Base-by-base conservation (phyloP, 805 yeast species). In the Huiozyma naganishii region DNA sequence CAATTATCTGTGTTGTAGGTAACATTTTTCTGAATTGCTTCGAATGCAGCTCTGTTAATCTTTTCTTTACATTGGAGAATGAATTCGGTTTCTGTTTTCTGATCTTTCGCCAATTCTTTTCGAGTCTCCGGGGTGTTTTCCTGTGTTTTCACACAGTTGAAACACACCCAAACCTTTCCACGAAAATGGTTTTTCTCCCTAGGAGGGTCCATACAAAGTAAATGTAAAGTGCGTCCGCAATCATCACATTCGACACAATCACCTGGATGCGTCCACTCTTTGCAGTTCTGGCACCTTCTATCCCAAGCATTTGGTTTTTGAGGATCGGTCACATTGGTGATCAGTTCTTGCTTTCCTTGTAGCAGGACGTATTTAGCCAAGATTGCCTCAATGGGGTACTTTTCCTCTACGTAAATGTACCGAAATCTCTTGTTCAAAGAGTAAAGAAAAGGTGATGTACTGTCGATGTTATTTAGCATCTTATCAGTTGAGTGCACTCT, bases 111-210 rank as follows among this genome's bases (percentile, higher is more conserved):
- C 27, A 27, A 27, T 11, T 23, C 29, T n/a, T 33, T 27, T 11
- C 6, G 28, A 11, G 34, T 13, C 12, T 40, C 42, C 8, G 42
- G 42, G 27, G 35, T 11, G n/a, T 63, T 59, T 47, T 79, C 82
- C 41, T 74, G 72, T 30, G 67, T 71, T 51, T 76, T 74, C n/a
- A 80, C 71, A 65, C 97, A 88, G 5, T 67, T 59, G 29, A 85
- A 89, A 67, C 97, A 88, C 27, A 86, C 74, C 96, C 96, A 89
- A 7, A 87, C 84, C 57, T 86, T 83, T 1, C 95, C 95, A 45
- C 94, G 67, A 37, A 84, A 79, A 1, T 95, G 96, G 54, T 84
- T 84, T 49, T 76, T 75, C 42, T 74, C 59, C 35, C 87, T 62
- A 1, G 96, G 96, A 1, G 96, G 96, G 47, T 82, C 85, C 40